Evolutionary conservation across 768 basidiomycete genomes (phyloP), one percentile per base, ranked within the genome.

Genomic region (Inosperma sp.): DNA sequence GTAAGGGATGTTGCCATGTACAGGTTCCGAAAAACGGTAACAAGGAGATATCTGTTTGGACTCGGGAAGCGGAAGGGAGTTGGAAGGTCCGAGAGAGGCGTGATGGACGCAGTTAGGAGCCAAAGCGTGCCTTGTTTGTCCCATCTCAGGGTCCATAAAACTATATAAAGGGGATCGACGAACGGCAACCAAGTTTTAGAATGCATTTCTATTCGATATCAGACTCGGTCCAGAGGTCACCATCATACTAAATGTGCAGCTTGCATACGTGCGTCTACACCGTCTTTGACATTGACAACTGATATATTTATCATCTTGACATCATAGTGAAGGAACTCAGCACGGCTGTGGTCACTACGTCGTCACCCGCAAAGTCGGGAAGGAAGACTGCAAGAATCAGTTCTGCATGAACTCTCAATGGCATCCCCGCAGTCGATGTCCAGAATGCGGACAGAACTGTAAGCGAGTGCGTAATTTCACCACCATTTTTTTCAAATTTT

Each of bases 331-430:
- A 76, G 87, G 84, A 56, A 82, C 78, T 54, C 81, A 82, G 71
- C 74, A 82, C 62, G 85, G 83, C 62, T 90, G 88, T 65, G 87
- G 87, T 54, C 88, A 90, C 74, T 90, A 88, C 67, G 73, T 81
- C 44, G 76, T 82, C 59, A 83, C 80, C 9, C 69, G 65, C 49
- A 73, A 72, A 52, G 56, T 79, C 40, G 62, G 65, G 34, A 81
- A 81, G 59, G 69, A 71, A 41, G 84, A 86, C 68, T 86, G 84
- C 62, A 58, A 60, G 25, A 76, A 59, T 59, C 68, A 65, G 4
- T 75, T 62, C 58, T 78, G 70, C 61, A 71, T 68, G 34, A 61
- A 71, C 45, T 71, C 71, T 3, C 51, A 54, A 3, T 51, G 40
- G 26, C 72, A 77, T 49, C 59, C 63, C 14, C 52, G 48, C 3